Percentiles rank a stretch among this genome's conserved stretches.
These are phyloP conservation scores for Primulina huaijiensis DNA, from an alignment of 257 asterid species.

Conservation along the genomic window DNA sequence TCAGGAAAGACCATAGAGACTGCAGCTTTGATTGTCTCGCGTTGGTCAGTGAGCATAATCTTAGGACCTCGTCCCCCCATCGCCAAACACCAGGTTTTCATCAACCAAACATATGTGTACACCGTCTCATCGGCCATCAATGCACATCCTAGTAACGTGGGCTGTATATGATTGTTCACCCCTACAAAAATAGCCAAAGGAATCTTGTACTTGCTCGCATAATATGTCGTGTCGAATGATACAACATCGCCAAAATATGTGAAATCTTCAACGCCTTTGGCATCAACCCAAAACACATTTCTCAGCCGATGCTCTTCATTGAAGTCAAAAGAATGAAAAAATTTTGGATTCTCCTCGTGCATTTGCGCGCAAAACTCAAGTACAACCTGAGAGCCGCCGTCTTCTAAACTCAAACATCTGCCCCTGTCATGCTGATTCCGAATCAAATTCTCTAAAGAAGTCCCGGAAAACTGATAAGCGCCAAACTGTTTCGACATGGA, in stretches of 20 bases:
- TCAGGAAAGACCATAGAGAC: slow-evolving; percentile 48
- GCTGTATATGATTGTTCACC: slow-evolving; percentile 83
- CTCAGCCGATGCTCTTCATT: slow-evolving; percentile 84
- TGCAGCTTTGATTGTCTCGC: slow-evolving; percentile 67
- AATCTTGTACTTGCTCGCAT: slow-evolving; percentile 55
- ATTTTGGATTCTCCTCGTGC: slow-evolving; percentile 80
- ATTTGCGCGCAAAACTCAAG: slow-evolving; percentile 65
- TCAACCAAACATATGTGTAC: slow-evolving; percentile 71
- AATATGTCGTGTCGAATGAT: slow-evolving; percentile 67
- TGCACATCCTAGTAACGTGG: slow-evolving; percentile 80
- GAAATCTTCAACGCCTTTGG: slow-evolving; percentile 77
- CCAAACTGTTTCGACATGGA: slow-evolving; percentile 45
- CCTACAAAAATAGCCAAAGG: slow-evolving; percentile 84
- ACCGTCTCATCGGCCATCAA: slow-evolving; percentile 78
- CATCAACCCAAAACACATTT: slow-evolving; percentile 92
- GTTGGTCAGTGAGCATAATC: slow-evolving; percentile 67
- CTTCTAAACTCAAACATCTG: slow-evolving; percentile 70
- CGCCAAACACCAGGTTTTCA: slow-evolving; percentile 81
- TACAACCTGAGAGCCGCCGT: slow-evolving; percentile 68
- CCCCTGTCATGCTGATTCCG: slow-evolving; percentile 85
- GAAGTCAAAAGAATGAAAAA: slow-evolving; percentile 71
- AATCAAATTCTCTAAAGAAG: slow-evolving; percentile 51
- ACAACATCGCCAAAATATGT: slow-evolving; percentile 66
- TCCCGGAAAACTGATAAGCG: slow-evolving; percentile 52
- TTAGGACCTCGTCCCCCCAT: slow-evolving; percentile 76